Evolutionary conservation across 2,329 filamentous ascomycete genomes (phyloP), one percentile per base, ranked within the genome.

Genomic region (Gliomastix tumulicola): DNA sequence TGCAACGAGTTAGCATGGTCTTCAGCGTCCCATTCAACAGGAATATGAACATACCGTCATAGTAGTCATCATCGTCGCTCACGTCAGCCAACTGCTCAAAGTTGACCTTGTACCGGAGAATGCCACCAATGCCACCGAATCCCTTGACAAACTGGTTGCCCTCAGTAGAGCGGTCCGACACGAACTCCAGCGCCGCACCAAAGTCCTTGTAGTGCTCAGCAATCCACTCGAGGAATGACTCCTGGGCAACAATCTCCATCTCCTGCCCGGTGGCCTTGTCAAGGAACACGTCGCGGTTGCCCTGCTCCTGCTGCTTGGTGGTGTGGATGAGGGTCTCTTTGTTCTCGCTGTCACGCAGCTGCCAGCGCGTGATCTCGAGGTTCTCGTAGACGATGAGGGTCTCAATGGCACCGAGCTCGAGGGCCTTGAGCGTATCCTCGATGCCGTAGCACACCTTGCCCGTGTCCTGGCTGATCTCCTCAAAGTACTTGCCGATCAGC

Each of bases 91-190:
- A 77, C 67, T 98, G 94, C 69, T 98, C 94, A 69, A 98, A 98
- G 74, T 98, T 98, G 74, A 98, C 88, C 74, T 96, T 96, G 81
- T 98, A 98, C 52, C 92, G 88, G 59, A 98, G 80, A 56, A 98
- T 83, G 47, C 90, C 90, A 49, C 92, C 92, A 53, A 98, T 95
- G 57, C 92, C 92, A 82, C 92, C 92, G 58, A 98, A 98, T 46
- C 92, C 92, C 73, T 96, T 97, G 56, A 98, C 92, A 67, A 98
- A 98, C 72, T 98, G 92, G 69, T 98, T 98, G 60, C 92, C 92
- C 69, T 98, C 92, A 43, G 87, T 94, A 42, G 90, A 97, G 48
- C 88, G 84, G 62, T 98, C 94, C 34, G 92, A 96, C 46, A 98
- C 92, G 51, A 98, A 98, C 63, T 98, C 92, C 30, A 98, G 79